A percentile compares a stretch with the other conserved stretches of the same genome.
Conservation (phyloP, 2,329 filamentous ascomycete species). For the Amphichorda felina region DNA sequence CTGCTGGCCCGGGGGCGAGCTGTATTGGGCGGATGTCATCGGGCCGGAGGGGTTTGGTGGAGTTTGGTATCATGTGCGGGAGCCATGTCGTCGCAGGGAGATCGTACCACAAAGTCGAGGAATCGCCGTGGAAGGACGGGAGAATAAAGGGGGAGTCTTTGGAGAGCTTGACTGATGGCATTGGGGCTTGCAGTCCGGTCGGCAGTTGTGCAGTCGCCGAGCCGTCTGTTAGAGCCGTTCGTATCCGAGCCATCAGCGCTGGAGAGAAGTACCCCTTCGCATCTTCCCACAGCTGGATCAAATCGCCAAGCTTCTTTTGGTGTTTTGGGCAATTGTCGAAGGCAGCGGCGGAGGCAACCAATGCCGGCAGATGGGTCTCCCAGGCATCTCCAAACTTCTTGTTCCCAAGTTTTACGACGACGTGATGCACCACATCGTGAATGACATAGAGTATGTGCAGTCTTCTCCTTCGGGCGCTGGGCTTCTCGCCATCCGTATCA, state of each 20-base stretch:
- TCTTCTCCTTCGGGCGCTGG: slow-evolving; percentile 54
- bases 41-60: slow-evolving; percentile 60
- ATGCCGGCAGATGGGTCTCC: slow-evolving; percentile 45
- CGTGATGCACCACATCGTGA: slow-evolving; percentile 67
- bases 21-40: slow-evolving; percentile 60
- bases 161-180: slow-evolving; percentile 22
- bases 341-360: slow-evolving; percentile 46
- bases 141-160: slow-evolving; percentile 57
- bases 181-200: slow-evolving; percentile 8
- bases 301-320: slow-evolving; percentile 46
- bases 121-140: slow-evolving; percentile 67
- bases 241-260: slow-evolving; percentile 44
- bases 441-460: slow-evolving; percentile 69
- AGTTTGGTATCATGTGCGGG: slow-evolving; percentile 66
- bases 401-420: slow-evolving; percentile 38
- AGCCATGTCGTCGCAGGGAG: slow-evolving; percentile 74
- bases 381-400: slow-evolving; percentile 43
- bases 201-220: slow-evolving; percentile 5
- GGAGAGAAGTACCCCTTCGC: slow-evolving; percentile 49
- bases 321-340: slow-evolving; percentile 54
- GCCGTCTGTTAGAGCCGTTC: slow-evolving; percentile 37
- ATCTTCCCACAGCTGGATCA: slow-evolving; percentile 62
- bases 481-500: slow-evolving; percentile 14
- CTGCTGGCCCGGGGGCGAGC: slow-evolving; percentile 55
- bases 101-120: slow-evolving; percentile 64